Evolutionary conservation across 306 rosid species (phyloP), one percentile per base, ranked within the genome.

Genomic region (Trichosanthes truncata): DNA sequence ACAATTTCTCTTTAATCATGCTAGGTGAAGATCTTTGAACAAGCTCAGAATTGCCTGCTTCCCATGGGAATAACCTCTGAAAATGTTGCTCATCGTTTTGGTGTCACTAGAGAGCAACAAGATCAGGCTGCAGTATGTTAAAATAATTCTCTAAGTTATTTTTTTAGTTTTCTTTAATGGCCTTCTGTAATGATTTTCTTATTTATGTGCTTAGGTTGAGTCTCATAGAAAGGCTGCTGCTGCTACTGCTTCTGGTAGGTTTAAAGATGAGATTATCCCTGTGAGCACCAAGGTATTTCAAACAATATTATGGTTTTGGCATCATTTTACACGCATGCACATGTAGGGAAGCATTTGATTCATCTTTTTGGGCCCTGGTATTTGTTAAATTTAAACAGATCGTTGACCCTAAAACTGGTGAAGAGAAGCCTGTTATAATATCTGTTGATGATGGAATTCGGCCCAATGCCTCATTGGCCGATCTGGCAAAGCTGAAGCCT

Each of bases 41-140:
- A 95, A 89, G 98, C 98, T 62, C 97, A 84, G 82, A 92, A 86
- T 61, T 95, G 97, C 85, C 93, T 95, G 82, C 97, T 95, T 51
- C 97, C 97, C 29, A 95, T 95, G 97, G 98, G 97, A 4, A 14
- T 95, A 74, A 92, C 98, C 85, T 95, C 98, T 3, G 98, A 95
- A 90, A 95, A 95, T 88, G 97, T 92, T 85, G 93, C 97, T 35
- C 81, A 88, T 1, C 96, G 93, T 75, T 95, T 95, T 85, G 93
- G 97, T 36, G 96, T 95, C 74, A 76, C 98, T 40, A 90, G 97
- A 85, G 80, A 86, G 86, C 93, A 91, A 79, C 98, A 95, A 83
- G 98, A 95, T 88, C 91, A 89, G 87, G 98, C 98, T 81, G 97
- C 97, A 10, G 97, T 95, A 83, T 85, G 98, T 88, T 83, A 71